Base-by-base conservation (phyloP, 768 basidiomycete genomes). In the Boletus subcaerulescens region DNA sequence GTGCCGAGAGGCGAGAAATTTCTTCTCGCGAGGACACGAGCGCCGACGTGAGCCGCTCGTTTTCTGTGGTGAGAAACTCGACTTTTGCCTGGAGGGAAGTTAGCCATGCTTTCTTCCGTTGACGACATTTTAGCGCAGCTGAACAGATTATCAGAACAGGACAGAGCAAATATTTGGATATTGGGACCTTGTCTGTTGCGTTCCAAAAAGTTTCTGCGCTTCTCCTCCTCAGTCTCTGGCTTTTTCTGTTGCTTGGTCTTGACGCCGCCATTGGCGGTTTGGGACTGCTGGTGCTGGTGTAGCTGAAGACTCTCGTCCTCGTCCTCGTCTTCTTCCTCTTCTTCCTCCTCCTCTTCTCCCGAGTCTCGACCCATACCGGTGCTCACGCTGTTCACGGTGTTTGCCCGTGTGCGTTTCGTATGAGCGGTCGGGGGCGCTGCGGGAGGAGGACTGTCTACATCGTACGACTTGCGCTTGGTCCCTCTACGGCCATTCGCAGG, bases 81-180 rank as follows among this genome's bases (percentile, higher is more conserved):
- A 96, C 93, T 65, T 95, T 95, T 39, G 87, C 84, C 71, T 99
- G 97, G 17, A 99, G 79, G 58, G 91, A 87, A 29, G 86, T 80
- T 14, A 98, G 82, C 97, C 97, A 99, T 5, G 93, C 93, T 72
- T 99, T 99, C 75, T 99, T 99, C 55, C 97, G 89, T 69, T 99
- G 97, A 35, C 97, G 93, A 73, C 97, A 99, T 75, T 98, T 98
- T 61, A 98, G 84, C 7, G 97, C 97, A 57, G 97, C 96, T 98
- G 62, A 2, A 50, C 12, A 45, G 31, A 35, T 13, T 36, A 32
- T 58, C 56, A 66, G 45, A 47, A 52, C 7, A 20, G 15, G 50
- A 35, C 18, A 35, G n/a, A 6, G 36, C 13, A 17, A 44, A 20
- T 45, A 31, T n/a, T 17, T 26, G 31, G 10, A 39, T 12, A 24